Percentiles rank a stretch among this genome's conserved stretches.
These are phyloP conservation scores for Casuarina cunninghamiana DNA, from an alignment of 306 rosid species.

Conservation along the genomic window DNA sequence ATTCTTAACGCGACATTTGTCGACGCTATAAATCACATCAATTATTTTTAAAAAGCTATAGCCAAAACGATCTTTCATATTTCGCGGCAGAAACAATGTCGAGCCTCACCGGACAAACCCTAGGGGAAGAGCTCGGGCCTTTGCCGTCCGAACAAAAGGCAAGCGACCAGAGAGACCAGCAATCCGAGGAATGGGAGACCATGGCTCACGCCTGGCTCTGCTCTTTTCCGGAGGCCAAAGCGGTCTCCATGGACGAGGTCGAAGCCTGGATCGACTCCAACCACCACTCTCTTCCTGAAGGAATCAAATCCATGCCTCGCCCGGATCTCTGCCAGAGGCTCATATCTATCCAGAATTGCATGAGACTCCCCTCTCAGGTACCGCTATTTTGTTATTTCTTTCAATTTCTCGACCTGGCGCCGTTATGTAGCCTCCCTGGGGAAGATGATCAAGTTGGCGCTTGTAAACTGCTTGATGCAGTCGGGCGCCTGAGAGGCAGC, in stretches of 20 bases:
- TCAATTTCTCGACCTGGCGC: background rate
- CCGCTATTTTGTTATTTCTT: background rate
- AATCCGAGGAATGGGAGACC: constrained; percentile 76
- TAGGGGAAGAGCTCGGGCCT: constrained; percentile 18
- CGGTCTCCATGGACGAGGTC: constrained; percentile 74
- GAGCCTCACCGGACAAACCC: constrained; percentile 36
- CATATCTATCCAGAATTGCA: constrained; percentile 76
- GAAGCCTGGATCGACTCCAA: constrained; percentile 92
- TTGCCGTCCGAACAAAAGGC: constrained; percentile 32
- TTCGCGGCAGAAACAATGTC: constrained; percentile 45
- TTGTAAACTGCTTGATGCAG: no score
- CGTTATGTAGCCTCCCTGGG: no score
- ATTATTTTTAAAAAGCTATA: background rate
- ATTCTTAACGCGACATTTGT: background rate
- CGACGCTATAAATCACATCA: background rate
- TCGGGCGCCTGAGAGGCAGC: no score
- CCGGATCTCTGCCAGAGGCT: constrained; percentile 74
- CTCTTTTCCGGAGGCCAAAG: constrained; percentile 79
- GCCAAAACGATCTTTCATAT: background rate
- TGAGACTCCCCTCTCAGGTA: constrained; percentile 64
- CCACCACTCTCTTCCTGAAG: constrained; percentile 61
- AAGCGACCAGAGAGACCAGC: constrained; percentile 41
- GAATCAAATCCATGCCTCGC: constrained; percentile 87
- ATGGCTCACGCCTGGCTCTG: constrained; percentile 97
- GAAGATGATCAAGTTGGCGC: no score